A percentile compares a stretch with the other conserved stretches of the same genome.
Conservation (phyloP, 805 yeast species). For the Starmerella etchellsii region DNA sequence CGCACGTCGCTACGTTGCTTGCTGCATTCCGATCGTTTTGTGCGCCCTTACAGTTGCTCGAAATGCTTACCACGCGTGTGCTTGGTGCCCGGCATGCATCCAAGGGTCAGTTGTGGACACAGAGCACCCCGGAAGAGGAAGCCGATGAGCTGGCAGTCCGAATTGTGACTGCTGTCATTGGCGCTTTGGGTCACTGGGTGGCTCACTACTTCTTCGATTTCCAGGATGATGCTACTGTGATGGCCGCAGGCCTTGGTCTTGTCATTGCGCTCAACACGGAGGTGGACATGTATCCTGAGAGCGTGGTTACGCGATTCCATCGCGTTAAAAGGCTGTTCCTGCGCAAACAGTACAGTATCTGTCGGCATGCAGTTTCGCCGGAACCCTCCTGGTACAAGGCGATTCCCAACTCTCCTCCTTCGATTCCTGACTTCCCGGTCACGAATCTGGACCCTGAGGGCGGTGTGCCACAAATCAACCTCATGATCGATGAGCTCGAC, state of each 20-base stretch:
- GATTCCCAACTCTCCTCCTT: not conserved
- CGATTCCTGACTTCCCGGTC: conserved; percentile 9
- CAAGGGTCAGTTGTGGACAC: conserved; percentile 6
- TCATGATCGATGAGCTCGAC: conserved; percentile 54
- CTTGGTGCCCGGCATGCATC: conserved; percentile 46
- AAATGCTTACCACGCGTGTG: conserved; percentile 42
- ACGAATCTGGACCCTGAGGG: conserved; percentile 12
- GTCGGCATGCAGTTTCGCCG: not conserved
- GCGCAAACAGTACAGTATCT: conserved; percentile 7
- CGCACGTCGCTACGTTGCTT: conserved; percentile 53
- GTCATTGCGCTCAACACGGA: conserved; percentile 5
- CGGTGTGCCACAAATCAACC: conserved; percentile 32
- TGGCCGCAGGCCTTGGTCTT: conserved; percentile 26
- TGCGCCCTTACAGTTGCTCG: conserved; percentile 41
- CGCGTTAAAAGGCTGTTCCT: conserved; percentile 2
- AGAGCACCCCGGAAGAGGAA: conserved; percentile 1
- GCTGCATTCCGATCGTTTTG: conserved; percentile 58
- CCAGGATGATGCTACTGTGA: conserved; percentile 50
- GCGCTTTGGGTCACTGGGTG: conserved; percentile 58
- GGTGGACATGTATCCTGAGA: conserved; percentile 6
- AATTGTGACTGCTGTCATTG: conserved; percentile 71
- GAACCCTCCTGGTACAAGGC: conserved; percentile 4
- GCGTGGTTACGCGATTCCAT: not conserved
- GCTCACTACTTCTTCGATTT: conserved; percentile 65
- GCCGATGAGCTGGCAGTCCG: conserved; percentile 41